Evolutionary conservation across 2,329 filamentous ascomycete genomes (phyloP), one percentile per base, ranked within the genome.

Genomic region (Biscogniauxia sp.): DNA sequence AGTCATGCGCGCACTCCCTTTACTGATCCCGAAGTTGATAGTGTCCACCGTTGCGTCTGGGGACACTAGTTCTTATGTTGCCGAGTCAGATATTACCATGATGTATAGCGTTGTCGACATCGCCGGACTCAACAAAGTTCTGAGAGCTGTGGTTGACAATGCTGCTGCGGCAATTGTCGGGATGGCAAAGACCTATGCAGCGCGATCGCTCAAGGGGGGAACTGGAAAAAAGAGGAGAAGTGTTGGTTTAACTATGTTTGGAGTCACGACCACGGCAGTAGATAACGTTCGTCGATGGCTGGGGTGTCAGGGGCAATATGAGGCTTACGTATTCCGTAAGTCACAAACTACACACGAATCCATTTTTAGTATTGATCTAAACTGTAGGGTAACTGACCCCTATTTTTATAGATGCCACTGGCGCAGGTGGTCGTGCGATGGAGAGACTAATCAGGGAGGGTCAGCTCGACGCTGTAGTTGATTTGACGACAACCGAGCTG

Each of bases 91-190:
- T 64, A 87, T 91, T 53, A 84, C 83, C 0, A 81, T 91, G 75
- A 88, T 90, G 83, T 88, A 90, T 67, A 87, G 83, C 17, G 86
- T 91, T 1, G 88, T 91, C 15, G 89, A 92, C 60, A 81, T 91
- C 55, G 86, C 88, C 1, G 89, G 89, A 0, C 71, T 84, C 9
- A 91, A 91, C 62, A 74, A 79, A 1, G 75, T 91, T 2, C 73
- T 91, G 15, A 78, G 78, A 6, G 76, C 77, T 1, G 81, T 91
- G 0, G 72, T 91, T 6, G 73, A 76, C 20, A 91, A 91, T 65
- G 88, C 88, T 0, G 87, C 83, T 0, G 83, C 80, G 0, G 83
- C 85, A 0, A 84, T 90, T 45, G 76, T 76, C 0, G 88, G 82
- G 0, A 88, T 89, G 80, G 82, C 85, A 0, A 61, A 64, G 1